A percentile compares a stretch with the other conserved stretches of the same genome.
Conservation (phyloP, 2,329 filamentous ascomycete genomes). For the Penicillium sumatraense region DNA sequence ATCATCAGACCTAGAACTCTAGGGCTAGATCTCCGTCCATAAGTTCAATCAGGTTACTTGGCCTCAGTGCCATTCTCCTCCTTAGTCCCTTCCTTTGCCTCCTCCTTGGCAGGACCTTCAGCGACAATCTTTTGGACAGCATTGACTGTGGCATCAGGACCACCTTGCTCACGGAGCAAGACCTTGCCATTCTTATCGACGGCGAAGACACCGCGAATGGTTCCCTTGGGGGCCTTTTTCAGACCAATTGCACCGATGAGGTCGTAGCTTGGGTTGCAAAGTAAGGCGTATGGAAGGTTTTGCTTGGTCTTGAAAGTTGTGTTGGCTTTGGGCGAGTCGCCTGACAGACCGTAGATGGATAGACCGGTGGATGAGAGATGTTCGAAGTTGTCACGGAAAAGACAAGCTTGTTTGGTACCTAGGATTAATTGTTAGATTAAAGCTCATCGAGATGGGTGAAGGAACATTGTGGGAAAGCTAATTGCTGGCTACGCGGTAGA, state of each 20-base stretch:
- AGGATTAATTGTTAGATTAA: slow-evolving; percentile 15
- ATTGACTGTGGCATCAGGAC: slow-evolving; percentile 76
- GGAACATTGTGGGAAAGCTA: background rate
- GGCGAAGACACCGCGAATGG: slow-evolving; percentile 84
- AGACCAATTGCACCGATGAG: slow-evolving; percentile 88
- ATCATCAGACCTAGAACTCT: too few species aligned
- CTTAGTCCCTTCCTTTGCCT: slow-evolving; percentile 5
- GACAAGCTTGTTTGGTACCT: slow-evolving; percentile 92
- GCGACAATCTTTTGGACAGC: slow-evolving; percentile 74
- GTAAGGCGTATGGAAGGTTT: slow-evolving; percentile 81
- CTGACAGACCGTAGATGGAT: slow-evolving; percentile 86
- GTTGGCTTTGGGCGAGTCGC: slow-evolving; percentile 88
- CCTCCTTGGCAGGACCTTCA: slow-evolving; percentile 35
- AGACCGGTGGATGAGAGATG: slow-evolving; percentile 78
- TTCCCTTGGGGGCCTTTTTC: slow-evolving; percentile 81
- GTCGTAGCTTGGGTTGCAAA: slow-evolving; percentile 77
- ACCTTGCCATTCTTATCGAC: slow-evolving; percentile 83
- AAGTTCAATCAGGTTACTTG: background rate
- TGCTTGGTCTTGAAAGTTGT: slow-evolving; percentile 92
- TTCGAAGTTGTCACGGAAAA: slow-evolving; percentile 85
- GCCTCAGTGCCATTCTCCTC: background rate
- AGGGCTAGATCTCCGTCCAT: too few species aligned
- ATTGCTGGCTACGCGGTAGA: background rate
- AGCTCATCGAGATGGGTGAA: too few species aligned
- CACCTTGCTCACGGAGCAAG: slow-evolving; percentile 73